Evolutionary conservation across 2,329 filamentous ascomycete species (phyloP).

Genomic region (Acrocalymma vagum): DNA sequence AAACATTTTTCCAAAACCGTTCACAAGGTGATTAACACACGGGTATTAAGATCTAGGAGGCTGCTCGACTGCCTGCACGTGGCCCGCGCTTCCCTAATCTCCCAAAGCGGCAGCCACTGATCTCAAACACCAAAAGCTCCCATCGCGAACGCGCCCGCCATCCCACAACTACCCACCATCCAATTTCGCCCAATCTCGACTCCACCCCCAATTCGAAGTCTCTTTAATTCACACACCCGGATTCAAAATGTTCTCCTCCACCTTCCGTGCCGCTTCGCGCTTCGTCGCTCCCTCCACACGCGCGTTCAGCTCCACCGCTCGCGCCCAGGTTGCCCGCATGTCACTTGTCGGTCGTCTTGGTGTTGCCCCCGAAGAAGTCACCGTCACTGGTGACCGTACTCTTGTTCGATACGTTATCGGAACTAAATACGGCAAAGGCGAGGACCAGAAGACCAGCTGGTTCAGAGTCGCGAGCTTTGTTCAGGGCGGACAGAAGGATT

Average conservation of each 20-base stretch:
- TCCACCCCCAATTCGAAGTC: slow-evolving; percentile 4
- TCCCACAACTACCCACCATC: slow-evolving; percentile 9
- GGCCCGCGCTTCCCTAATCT: too few species aligned
- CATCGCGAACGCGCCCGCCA: slow-evolving; percentile 12
- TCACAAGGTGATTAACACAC: too few species aligned
- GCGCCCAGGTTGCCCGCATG: slow-evolving; percentile 77
- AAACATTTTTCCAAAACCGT: too few species aligned
- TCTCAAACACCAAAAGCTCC: too few species aligned
- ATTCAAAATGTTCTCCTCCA: slow-evolving; percentile 37
- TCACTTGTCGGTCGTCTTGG: slow-evolving; percentile 87
- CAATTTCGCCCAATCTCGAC: slow-evolving; percentile 1
- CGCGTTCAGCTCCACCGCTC: slow-evolving; percentile 76
- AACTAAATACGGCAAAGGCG: slow-evolving; percentile 70
- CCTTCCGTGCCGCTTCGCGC: slow-evolving; percentile 61
- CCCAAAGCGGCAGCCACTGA: too few species aligned
- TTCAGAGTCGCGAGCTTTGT: slow-evolving; percentile 81
- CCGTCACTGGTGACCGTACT: slow-evolving; percentile 77
- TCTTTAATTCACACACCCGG: too few species aligned
- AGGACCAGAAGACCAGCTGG: slow-evolving; percentile 83
- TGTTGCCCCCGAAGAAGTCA: slow-evolving; percentile 78
- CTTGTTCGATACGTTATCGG: slow-evolving; percentile 81
- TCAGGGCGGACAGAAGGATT: slow-evolving; percentile 75
- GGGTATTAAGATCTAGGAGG: too few species aligned
- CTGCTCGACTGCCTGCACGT: too few species aligned
- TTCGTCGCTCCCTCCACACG: slow-evolving; percentile 64